These are phyloP conservation scores for Sarocladium kiliense DNA, from an alignment of 2,329 filamentous ascomycete genomes.

Conservation along the genomic window DNA sequence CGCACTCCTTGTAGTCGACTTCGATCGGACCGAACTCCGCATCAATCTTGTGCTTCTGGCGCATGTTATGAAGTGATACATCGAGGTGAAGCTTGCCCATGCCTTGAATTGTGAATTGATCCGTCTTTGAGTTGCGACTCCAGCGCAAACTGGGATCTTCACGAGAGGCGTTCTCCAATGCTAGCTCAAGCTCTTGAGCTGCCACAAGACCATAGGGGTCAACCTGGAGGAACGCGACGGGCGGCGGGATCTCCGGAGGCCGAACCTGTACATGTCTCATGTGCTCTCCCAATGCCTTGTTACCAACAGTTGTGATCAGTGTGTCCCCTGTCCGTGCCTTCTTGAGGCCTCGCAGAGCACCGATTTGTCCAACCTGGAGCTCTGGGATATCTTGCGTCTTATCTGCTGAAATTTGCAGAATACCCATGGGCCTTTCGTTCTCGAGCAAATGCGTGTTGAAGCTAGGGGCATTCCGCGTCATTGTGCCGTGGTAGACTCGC, in stretches of 20 bases:
- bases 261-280: constrained; percentile 75
- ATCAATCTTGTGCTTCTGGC: constrained; percentile 84
- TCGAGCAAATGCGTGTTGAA: constrained; percentile 83
- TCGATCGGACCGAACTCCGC: constrained; percentile 85
- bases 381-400: constrained; percentile 80
- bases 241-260: constrained; percentile 83
- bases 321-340: constrained; percentile 92
- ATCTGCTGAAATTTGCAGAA: constrained; percentile 85
- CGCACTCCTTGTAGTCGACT: constrained; percentile 88
- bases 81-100: constrained; percentile 97
- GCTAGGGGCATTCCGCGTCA: constrained; percentile 68
- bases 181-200: constrained; percentile 72
- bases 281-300: constrained; percentile 58
- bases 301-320: constrained; percentile 64
- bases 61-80: constrained; percentile 81
- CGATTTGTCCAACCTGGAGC: constrained; percentile 84
- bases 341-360: constrained; percentile 86
- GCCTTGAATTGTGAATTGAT: constrained; percentile 86
- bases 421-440: constrained; percentile 73
- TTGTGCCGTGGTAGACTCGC: constrained; percentile 79
- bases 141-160: constrained; percentile 92
- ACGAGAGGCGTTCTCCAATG: constrained; percentile 71
- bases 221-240: constrained; percentile 94
- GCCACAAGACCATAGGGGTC: constrained; percentile 74
- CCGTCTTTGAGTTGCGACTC: constrained; percentile 79